phyloP scores from a whole-genome alignment of 805 yeast genomes.

The Debaryomyces prosopidis region DNA sequence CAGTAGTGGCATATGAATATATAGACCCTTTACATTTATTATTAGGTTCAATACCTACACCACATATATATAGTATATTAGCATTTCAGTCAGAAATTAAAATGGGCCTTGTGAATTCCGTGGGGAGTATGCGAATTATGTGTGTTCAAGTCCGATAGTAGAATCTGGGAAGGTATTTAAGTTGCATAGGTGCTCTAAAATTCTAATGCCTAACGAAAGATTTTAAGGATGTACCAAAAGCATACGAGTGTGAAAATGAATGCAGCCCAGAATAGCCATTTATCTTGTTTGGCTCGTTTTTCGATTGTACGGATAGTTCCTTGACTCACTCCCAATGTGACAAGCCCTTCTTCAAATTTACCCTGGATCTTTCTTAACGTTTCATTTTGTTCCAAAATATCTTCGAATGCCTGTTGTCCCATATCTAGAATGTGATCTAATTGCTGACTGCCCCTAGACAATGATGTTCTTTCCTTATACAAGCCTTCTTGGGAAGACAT shows the following conservation, averaged over 20 bases:
- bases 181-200: too few relatives aligned
- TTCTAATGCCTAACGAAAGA: conserved; percentile 49
- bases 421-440: conserved; percentile 87
- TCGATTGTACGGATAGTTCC: conserved; percentile 81
- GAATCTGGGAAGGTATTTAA: too few relatives aligned
- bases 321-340: conserved; percentile 83
- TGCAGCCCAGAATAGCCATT: conserved; percentile 81
- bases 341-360: conserved; percentile 64
- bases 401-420: conserved; percentile 85
- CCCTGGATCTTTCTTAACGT: conserved; percentile 61
- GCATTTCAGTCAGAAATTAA: too few relatives aligned
- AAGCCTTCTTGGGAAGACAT: conserved; percentile 60
- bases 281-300: conserved; percentile 81
- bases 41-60: too few relatives aligned
- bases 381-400: conserved; percentile 81
- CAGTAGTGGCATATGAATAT: too few relatives aligned
- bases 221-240: conserved; percentile 66
- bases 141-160: too few relatives aligned
- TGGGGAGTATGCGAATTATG: too few relatives aligned
- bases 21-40: too few relatives aligned
- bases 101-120: too few relatives aligned
- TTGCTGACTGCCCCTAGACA: conserved; percentile 73
- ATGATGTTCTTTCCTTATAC: conserved; percentile 62
- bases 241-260: conserved; percentile 59
- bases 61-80: too few relatives aligned